Evolutionary conservation across 208 protist species (phyloP), one percentile per base, ranked within the genome.

Genomic region (Polymyxa betae): DNA sequence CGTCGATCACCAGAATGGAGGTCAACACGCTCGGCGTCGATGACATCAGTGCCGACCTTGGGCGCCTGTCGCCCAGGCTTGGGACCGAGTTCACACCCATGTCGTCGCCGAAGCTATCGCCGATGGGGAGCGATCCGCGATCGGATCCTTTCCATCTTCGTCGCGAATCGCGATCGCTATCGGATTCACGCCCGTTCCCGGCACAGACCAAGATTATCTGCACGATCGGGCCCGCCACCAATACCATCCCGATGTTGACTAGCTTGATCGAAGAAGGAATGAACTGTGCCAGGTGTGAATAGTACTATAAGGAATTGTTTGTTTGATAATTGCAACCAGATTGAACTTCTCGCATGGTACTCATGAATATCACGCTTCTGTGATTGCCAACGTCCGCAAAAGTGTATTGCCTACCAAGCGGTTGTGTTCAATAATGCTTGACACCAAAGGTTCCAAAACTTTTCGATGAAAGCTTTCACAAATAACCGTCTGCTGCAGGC

Each of bases 151-250:
- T 82, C 72, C 72, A 82, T 82, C 72, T 82, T 35, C 52, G 78
- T 5, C 20, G 41, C 0, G 40, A 35, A 45, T 0, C n/a, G 45
- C 66, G 90, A 82, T 45, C 0, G 38, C n/a, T 82, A 43, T 5
- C 35, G 10, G 40, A 35, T 35, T 45, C n/a, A 35, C 5, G 35
- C 16, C 72, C 72, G 10, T 82, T 82, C 35, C 72, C 72, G 16
- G 5, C 72, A 5, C 40, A 45, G n/a, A 92, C 92, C 1, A 89
- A 88, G 20, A 94, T 94, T 35, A 91, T 94, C 32, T 92, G 91
- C 77, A 94, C 93, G 0, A 91, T 94, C 44, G 93, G 93, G 12
- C 93, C 93, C 0, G 89, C 92, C 35, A 90, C 89, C 24, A 92
- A 92, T n/a, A 38, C 40, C 0, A 24, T 91, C 0, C 89, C 92